phyloP scores from a whole-genome alignment of 805 yeast species.

The Starmerella floris region DNA sequence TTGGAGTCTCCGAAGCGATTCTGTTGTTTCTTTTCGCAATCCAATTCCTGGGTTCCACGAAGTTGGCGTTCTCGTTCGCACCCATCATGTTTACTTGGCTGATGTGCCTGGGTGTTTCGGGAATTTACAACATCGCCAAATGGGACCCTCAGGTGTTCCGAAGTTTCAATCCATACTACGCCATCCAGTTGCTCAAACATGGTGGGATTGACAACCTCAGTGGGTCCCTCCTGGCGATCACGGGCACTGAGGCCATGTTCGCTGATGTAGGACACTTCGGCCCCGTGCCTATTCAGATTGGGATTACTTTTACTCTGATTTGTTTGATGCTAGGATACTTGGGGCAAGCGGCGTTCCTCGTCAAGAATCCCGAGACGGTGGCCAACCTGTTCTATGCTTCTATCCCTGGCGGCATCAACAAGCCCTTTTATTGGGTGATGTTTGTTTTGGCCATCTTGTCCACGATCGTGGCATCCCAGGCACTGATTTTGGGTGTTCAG shows the following conservation, averaged over 20 bases:
- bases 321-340: constrained; percentile 40
- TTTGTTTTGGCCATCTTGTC: constrained; percentile 41
- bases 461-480: constrained; percentile 49
- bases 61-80: constrained; percentile 38
- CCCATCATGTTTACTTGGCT: constrained; percentile 45
- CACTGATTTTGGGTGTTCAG: constrained; percentile 44
- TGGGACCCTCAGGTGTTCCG: constrained; percentile 34
- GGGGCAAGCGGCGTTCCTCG: constrained; percentile 44
- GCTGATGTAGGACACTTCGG: constrained; percentile 51
- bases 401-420: constrained; percentile 38
- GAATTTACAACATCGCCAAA: constrained; percentile 34
- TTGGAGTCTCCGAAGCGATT: constrained; percentile 37
- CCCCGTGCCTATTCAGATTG: constrained; percentile 36
- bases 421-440: constrained; percentile 37
- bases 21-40: constrained; percentile 34
- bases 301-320: constrained; percentile 26
- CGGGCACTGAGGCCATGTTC: constrained; percentile 54
- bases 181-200: constrained; percentile 33
- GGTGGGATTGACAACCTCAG: constrained; percentile 33
- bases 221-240: constrained; percentile 41
- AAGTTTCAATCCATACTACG: constrained; percentile 41
- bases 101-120: constrained; percentile 33
- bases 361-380: constrained; percentile 30
- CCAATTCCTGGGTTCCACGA: constrained; percentile 40
- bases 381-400: constrained; percentile 37